A percentile compares a stretch with the other conserved stretches of the same genome.
Conservation (phyloP, 202 grass and related monocot genomes). For the Panicum virgatum region DNA sequence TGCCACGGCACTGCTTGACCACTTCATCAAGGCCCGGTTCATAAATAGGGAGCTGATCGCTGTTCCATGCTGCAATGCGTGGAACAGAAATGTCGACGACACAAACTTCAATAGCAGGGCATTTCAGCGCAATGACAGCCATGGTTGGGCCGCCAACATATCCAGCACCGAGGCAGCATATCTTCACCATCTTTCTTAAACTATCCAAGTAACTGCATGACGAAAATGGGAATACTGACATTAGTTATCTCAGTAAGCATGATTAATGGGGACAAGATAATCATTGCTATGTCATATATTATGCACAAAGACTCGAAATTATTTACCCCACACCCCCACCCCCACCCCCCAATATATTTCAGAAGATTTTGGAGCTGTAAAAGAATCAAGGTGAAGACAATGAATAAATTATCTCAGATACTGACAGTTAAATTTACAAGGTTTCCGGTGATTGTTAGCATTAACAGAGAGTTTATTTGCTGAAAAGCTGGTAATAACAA, state of each 20-base stretch:
- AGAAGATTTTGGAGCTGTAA: not conserved
- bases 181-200: constrained; percentile 77
- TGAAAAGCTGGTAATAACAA: not conserved
- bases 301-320: constrained; percentile 12
- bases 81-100: constrained; percentile 71
- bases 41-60: constrained; percentile 77
- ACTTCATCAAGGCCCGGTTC: constrained; percentile 81
- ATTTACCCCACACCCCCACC: too few relatives aligned
- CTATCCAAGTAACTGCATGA: constrained; percentile 4
- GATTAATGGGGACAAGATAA: not conserved
- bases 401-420: not conserved
- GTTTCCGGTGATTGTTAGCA: not conserved
- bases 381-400: not conserved
- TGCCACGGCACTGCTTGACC: constrained; percentile 62
- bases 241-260: constrained; percentile 19
- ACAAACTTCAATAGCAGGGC: constrained; percentile 64
- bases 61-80: constrained; percentile 81
- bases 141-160: constrained; percentile 89
- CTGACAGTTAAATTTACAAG: not conserved
- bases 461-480: constrained; percentile 4
- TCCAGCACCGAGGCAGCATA: constrained; percentile 86
- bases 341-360: not conserved
- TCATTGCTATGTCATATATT: not conserved
- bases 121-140: constrained; percentile 86
- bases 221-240: not conserved